phyloP scores from a whole-genome alignment of 1,284 basidiomycete species.

The Irpex sp. region DNA sequence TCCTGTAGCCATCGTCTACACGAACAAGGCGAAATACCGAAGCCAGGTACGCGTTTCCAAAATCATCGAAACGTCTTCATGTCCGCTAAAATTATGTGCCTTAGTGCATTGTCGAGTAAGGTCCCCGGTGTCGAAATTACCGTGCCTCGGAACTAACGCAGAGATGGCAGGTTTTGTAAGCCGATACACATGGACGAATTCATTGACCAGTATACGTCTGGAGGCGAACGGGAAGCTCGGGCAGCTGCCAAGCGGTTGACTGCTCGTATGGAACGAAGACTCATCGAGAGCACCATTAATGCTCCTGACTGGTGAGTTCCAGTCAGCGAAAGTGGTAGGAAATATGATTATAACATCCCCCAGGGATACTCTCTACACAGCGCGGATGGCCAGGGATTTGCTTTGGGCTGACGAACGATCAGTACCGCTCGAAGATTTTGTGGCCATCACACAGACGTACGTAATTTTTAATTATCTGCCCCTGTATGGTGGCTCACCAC shows the following conservation, averaged over 20 bases:
- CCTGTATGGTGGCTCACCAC: background rate
- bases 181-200: slow-evolving; percentile 78
- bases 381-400: slow-evolving; percentile 86
- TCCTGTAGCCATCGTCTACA: slow-evolving; percentile 89
- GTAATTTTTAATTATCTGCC: slow-evolving; percentile 6
- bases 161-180: slow-evolving; percentile 65
- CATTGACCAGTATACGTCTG: slow-evolving; percentile 74
- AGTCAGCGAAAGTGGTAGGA: background rate
- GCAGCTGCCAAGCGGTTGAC: slow-evolving; percentile 88
- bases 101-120: slow-evolving; percentile 72
- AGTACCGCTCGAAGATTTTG: slow-evolving; percentile 77
- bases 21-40: slow-evolving; percentile 92
- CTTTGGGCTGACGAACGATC: slow-evolving; percentile 79
- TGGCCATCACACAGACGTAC: slow-evolving; percentile 87
- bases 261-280: slow-evolving; percentile 62
- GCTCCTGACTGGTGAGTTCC: slow-evolving; percentile 83
- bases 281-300: slow-evolving; percentile 82
- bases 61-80: slow-evolving; percentile 1
- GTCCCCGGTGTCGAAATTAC: background rate
- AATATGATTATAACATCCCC: background rate
- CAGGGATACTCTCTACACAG: slow-evolving; percentile 84
- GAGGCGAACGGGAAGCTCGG: slow-evolving; percentile 64
- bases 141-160: background rate
- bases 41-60: slow-evolving; percentile 47
- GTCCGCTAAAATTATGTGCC: slow-evolving; percentile 6